Evolutionary conservation across 1,139 yeast species (phyloP).

Genomic region (Nakaseomyces kungkrabaensis): DNA sequence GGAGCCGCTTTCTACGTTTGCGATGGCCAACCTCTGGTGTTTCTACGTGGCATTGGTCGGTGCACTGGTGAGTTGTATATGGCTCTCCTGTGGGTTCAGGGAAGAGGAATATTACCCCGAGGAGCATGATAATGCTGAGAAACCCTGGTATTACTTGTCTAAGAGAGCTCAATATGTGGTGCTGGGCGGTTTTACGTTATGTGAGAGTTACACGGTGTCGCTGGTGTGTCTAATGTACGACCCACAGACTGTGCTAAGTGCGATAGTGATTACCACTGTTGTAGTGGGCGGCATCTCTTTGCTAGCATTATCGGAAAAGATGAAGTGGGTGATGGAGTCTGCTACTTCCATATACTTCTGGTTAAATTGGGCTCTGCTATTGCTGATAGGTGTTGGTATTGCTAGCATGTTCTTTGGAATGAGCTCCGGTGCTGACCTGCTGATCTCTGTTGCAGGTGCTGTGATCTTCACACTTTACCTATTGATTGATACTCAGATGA

Average conservation of each 20-base stretch:
- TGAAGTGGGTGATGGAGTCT: slow-evolving; percentile 68
- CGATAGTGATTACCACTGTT: slow-evolving; percentile 56
- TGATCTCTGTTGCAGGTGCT: slow-evolving; percentile 69
- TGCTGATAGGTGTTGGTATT: slow-evolving; percentile 63
- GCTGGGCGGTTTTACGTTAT: slow-evolving; percentile 56
- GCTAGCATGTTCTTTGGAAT: slow-evolving; percentile 61
- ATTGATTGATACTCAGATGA: slow-evolving; percentile 70
- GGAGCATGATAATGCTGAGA: slow-evolving; percentile 3
- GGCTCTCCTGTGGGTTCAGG: slow-evolving; percentile 50
- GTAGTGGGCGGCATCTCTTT: slow-evolving; percentile 66
- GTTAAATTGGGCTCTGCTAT: slow-evolving; percentile 54
- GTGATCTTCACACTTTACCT: slow-evolving; percentile 63
- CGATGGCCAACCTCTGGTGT: slow-evolving; percentile 51
- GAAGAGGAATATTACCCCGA: slow-evolving; percentile 48
- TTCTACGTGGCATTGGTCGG: slow-evolving; percentile 49
- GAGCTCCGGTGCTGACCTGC: slow-evolving; percentile 43
- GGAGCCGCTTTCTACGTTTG: slow-evolving; percentile 45
- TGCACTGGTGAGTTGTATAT: slow-evolving; percentile 44
- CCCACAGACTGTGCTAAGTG: slow-evolving; percentile 57
- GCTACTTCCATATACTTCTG: slow-evolving; percentile 37
- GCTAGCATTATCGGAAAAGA: slow-evolving; percentile 75
- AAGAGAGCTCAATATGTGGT: slow-evolving; percentile 37
- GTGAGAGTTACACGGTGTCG: slow-evolving; percentile 69
- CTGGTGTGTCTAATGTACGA: slow-evolving; percentile 56
- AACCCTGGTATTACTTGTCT: slow-evolving; percentile 23